Evolutionary conservation across 202 grass and related monocot species (phyloP).

Genomic region (Setaria viridis): DNA sequence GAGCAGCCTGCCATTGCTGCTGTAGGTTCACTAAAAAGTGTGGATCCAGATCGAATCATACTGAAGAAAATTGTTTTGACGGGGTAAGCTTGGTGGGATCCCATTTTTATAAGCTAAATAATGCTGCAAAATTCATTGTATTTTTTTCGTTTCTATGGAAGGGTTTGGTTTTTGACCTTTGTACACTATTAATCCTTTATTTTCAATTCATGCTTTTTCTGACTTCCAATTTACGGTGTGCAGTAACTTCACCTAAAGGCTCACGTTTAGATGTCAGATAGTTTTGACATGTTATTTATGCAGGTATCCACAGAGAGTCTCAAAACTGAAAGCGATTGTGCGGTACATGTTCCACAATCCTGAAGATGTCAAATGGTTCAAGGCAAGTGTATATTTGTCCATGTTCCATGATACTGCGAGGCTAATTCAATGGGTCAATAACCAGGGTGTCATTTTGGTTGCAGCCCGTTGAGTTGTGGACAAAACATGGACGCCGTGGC

Average conservation of each 20-base stretch:
- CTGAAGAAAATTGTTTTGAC: constrained; percentile 97
- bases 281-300: constrained; percentile 24
- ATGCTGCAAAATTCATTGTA: neutral
- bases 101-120: constrained; percentile 11
- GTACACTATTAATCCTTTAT: neutral
- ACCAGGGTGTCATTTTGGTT: constrained; percentile 35
- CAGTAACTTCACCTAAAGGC: neutral
- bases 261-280: constrained; percentile 10
- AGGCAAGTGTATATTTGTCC: constrained; percentile 62
- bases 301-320: constrained; percentile 96
- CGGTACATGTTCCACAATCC: constrained; percentile 96
- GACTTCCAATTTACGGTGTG: neutral
- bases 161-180: neutral
- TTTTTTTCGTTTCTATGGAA: neutral
- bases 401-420: neutral
- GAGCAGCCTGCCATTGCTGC: constrained; percentile 73
- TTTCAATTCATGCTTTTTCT: neutral
- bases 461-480: constrained; percentile 89
- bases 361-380: constrained; percentile 94
- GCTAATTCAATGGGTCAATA: neutral
- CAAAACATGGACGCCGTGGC: constrained; percentile 87
- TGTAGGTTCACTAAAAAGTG: constrained; percentile 80
- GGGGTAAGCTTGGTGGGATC: constrained; percentile 61
- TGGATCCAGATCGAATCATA: constrained; percentile 82
- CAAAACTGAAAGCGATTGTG: constrained; percentile 87